A percentile compares a stretch with the other conserved stretches of the same genome.
Evolutionary conservation across 192 early-diverging fungal species (phyloP).

Genomic region (Coemansia sp.): DNA sequence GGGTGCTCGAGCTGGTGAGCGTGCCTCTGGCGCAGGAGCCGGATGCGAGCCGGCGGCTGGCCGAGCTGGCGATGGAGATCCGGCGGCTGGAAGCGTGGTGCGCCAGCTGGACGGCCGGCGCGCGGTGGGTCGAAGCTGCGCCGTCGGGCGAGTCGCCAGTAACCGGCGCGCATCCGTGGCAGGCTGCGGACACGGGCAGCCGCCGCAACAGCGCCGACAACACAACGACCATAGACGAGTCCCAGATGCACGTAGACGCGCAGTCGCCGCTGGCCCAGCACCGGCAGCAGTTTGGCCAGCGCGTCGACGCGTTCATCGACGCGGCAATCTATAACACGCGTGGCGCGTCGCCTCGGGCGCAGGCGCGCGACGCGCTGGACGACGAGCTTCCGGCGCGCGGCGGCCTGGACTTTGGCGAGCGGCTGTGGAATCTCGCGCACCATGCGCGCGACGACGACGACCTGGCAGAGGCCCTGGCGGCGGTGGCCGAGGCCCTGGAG

Average conservation of each 20-base stretch:
- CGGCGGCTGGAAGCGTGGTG: conserved; percentile 40
- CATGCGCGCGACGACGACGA: conserved; percentile 33
- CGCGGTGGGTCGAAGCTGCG: conserved; percentile 16
- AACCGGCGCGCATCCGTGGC: conserved; percentile 12
- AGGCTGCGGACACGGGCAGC: not conserved
- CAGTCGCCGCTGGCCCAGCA: conserved; percentile 5
- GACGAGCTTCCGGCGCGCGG: conserved; percentile 22
- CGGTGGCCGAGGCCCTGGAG: conserved; percentile 43
- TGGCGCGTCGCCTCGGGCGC: conserved; percentile 7
- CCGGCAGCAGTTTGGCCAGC: conserved; percentile 20
- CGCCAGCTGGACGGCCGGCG: conserved; percentile 23
- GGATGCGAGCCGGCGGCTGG: conserved; percentile 16
- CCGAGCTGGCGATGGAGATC: conserved; percentile 27
- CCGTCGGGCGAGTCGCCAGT: not conserved
- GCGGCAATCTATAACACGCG: conserved; percentile 23
- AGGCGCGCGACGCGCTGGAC: not conserved
- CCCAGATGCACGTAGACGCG: not conserved
- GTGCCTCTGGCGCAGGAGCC: conserved; percentile 26
- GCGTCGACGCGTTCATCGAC: conserved; percentile 35
- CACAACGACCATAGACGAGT: not conserved
- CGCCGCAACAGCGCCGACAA: not conserved
- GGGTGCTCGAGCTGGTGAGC: conserved; percentile 47
- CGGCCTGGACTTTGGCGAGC: conserved; percentile 47
- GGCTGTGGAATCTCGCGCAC: conserved; percentile 38
- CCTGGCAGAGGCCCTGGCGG: conserved; percentile 35